Conservation (phyloP, 2,329 filamentous ascomycete genomes). For the Sporothrix brunneoviolacea region DNA sequence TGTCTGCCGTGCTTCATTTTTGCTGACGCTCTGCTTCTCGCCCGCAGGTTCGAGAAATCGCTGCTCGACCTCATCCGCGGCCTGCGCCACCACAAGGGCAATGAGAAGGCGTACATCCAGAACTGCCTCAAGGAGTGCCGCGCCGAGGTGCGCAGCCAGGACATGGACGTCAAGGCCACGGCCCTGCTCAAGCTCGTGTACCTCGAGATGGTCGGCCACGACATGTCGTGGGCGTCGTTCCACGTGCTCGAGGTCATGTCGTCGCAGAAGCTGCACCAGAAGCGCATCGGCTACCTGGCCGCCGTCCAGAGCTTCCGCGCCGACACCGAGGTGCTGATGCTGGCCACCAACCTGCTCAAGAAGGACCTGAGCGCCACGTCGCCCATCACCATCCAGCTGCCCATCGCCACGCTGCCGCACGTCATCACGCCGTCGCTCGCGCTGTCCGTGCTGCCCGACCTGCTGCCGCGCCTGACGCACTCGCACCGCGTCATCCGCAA, state of each 20-base stretch:
- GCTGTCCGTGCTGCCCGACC: constrained; percentile 78
- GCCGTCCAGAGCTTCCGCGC: constrained; percentile 93
- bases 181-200: constrained; percentile 94
- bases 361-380: constrained; percentile 77
- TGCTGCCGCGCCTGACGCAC: constrained; percentile 80
- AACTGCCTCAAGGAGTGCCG: constrained; percentile 93
- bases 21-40: not conserved
- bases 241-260: constrained; percentile 99
- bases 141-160: constrained; percentile 81
- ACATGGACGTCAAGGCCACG: constrained; percentile 97
- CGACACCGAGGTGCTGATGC: constrained; percentile 94
- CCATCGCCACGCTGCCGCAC: constrained; percentile 85
- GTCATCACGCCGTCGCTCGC: constrained; percentile 89
- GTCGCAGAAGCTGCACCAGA: constrained; percentile 87
- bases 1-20: constrained; percentile 11
- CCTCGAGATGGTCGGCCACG: constrained; percentile 97
- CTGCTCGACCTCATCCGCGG: constrained; percentile 98
- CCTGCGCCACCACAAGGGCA: constrained; percentile 89
- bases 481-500: constrained; percentile 82
- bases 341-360: constrained; percentile 93
- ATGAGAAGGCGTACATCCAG: constrained; percentile 91
- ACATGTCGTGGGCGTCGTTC: constrained; percentile 99
- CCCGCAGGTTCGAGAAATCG: constrained; percentile 90
- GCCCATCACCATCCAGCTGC: constrained; percentile 73
- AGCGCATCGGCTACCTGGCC: constrained; percentile 88